A percentile compares a stretch with the other conserved stretches of the same genome.
phyloP scores from a whole-genome alignment of 768 basidiomycete genomes.

The Imleria badia region DNA sequence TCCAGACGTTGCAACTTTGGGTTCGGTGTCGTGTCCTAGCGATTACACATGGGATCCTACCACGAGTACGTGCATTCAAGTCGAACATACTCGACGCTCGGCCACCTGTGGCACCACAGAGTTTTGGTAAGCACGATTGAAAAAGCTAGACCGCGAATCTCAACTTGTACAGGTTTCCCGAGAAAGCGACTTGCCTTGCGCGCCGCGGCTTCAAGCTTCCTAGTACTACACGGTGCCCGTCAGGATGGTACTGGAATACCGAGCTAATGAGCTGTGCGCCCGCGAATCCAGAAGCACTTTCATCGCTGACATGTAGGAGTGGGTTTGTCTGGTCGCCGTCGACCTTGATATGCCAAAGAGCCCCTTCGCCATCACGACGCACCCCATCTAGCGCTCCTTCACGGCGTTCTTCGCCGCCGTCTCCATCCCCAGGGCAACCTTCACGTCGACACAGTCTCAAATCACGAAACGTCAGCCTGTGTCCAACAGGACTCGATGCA shows the following conservation, averaged over 20 bases:
- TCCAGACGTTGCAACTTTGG: neutral
- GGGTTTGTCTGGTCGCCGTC: constrained; percentile 47
- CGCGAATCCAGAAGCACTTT: constrained; percentile 5
- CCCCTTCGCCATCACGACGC: constrained; percentile 24
- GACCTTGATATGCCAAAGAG: constrained; percentile 42
- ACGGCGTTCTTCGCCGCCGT: constrained; percentile 39
- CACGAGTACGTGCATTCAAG: constrained; percentile 1
- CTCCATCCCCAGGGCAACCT: constrained; percentile 26
- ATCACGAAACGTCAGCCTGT: constrained; percentile 41
- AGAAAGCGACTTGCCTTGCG: constrained; percentile 10
- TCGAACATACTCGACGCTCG: neutral
- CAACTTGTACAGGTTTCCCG: constrained; percentile 11
- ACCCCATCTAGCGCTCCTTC: constrained; percentile 9
- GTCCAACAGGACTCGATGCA: constrained; percentile 54
- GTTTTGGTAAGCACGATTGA: constrained; percentile 10
- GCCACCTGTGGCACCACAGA: constrained; percentile 1
- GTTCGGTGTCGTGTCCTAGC: constrained; percentile 5
- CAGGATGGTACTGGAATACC: constrained; percentile 19
- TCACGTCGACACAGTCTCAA: constrained; percentile 32
- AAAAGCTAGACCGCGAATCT: neutral
- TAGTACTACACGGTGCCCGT: constrained; percentile 5
- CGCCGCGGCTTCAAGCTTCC: constrained; percentile 1
- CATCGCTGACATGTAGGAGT: constrained; percentile 33
- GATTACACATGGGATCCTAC: constrained; percentile 5
- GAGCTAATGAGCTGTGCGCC: constrained; percentile 11